A percentile compares a stretch with the other conserved stretches of the same genome.
Evolutionary conservation across 345 rosid genomes (phyloP).

Genomic region (Syzygium aqueum): DNA sequence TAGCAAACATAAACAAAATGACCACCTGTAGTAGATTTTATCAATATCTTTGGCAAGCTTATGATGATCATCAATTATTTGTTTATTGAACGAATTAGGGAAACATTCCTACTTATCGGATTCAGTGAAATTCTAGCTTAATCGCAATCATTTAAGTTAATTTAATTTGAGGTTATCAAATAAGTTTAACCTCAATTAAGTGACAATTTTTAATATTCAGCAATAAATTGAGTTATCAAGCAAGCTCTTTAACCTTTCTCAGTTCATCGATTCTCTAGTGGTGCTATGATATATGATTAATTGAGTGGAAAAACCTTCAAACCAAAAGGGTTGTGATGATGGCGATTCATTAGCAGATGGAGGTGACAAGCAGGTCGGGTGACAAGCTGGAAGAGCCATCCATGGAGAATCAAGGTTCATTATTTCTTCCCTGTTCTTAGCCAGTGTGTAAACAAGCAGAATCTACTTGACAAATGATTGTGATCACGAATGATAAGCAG

Average conservation of each 20-base stretch:
- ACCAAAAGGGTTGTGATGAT: not conserved
- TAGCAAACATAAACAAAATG: not conserved
- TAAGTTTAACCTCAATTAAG: not conserved
- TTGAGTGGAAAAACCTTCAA: not conserved
- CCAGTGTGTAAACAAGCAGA: not conserved
- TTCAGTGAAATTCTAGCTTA: not conserved
- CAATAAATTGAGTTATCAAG: not conserved
- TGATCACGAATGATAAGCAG: not conserved
- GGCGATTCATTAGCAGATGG: not conserved
- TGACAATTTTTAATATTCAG: too few species aligned
- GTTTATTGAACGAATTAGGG: not conserved
- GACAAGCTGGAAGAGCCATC: not conserved
- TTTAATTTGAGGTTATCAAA: not conserved
- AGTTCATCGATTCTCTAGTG: not conserved
- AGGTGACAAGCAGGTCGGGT: not conserved
- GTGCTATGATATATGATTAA: not conserved
- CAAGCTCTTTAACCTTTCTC: not conserved
- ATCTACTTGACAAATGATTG: not conserved
- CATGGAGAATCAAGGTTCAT: not conserved
- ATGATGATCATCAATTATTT: not conserved
- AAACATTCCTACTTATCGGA: not conserved
- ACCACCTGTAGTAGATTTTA: too few species aligned
- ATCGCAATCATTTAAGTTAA: not conserved
- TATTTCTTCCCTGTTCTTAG: not conserved
- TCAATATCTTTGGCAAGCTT: not conserved